Base-by-base conservation (phyloP, 1,284 basidiomycete species). In the Ceratobasidium sp. region DNA sequence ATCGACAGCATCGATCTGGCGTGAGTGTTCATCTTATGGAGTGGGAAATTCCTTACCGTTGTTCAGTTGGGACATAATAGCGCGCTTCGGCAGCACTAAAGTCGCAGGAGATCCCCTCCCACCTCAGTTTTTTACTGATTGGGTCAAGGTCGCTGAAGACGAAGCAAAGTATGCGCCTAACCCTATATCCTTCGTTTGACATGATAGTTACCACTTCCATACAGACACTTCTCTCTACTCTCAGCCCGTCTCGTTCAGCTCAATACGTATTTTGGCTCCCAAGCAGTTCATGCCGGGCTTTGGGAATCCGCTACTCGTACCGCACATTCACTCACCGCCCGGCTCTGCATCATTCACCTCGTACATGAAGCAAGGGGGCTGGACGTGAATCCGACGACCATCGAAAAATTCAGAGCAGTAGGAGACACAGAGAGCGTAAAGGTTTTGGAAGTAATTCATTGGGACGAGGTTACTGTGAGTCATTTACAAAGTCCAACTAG, bases 291-390 rank as follows among this genome's bases (percentile, higher is more conserved):
- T 82, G 93, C 93, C 0, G 90, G 90, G 0, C 89, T 96, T 4
- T 96, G 95, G 95, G 92, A 95, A 78, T 94, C 93, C 3, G 95
- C 95, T 0, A 87, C 88, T 18, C 89, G 92, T 66, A 97, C 95
- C 0, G 90, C 90, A 2, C 84, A 91, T 70, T 95, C 93, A 1
- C 88, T 97, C 44, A 90, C 91, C 49, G 89, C 94, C 0, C 89
- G 95, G 1, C 90, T 97, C 39, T 94, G 94, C 1, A 96, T 97
- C 84, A 95, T 97, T 81, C 95, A 96, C 82, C 90, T 97, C 42
- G 95, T 97, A 0, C 95, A 96, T 83, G 95, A 97, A 86, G 95
- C 95, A 0, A 87, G 95, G 40, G 95, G 95, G 1, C 88, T 97
- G 7, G 96, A 97, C 84, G 94, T 96, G 79, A 95, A 95, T 83